Evolutionary conservation across 495 filamentous ascomycete species (phyloP).

Genomic region (Rhizodiscina lignyota): DNA sequence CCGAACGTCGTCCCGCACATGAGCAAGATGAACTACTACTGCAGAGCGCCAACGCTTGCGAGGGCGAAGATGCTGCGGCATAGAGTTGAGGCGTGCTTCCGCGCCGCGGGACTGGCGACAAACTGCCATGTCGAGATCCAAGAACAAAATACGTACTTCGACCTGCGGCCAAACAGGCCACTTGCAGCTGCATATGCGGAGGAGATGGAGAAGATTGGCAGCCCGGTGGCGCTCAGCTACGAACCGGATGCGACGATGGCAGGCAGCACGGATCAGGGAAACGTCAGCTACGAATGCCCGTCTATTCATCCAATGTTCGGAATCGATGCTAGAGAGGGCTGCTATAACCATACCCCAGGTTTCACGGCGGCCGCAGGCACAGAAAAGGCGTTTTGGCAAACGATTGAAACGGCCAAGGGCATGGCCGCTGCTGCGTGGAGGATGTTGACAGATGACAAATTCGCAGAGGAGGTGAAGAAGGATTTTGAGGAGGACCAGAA

Average conservation of each 20-base stretch:
- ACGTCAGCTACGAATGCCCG: conserved; percentile 48
- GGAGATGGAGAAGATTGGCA: conserved; percentile 29
- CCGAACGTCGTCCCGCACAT: conserved; percentile 50
- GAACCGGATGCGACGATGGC: conserved; percentile 5
- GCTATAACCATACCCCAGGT: conserved; percentile 41
- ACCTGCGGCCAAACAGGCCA: conserved; percentile 42
- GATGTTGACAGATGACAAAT: conserved; percentile 27
- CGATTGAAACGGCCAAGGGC: conserved; percentile 37
- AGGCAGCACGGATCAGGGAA: conserved; percentile 38
- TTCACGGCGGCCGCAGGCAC: conserved; percentile 43
- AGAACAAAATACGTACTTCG: conserved; percentile 32
- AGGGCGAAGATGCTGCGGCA: no score
- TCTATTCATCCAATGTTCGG: conserved; percentile 41
- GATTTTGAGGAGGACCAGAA: no score
- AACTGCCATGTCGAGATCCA: conserved; percentile 36
- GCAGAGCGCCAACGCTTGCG: conserved; percentile 30
- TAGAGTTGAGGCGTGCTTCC: conserved; percentile 40
- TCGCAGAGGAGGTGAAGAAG: conserved; percentile 25
- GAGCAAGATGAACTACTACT: conserved; percentile 23
- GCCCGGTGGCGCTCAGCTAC: no score
- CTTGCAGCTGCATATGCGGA: conserved; percentile 34
- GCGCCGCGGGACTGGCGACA: conserved; percentile 42
- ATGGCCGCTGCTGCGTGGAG: conserved; percentile 37
- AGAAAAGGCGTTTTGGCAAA: conserved; percentile 30
- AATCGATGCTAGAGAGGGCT: conserved; percentile 32